Base-by-base conservation (phyloP, 2,329 filamentous ascomycete species). In the Sporothrix sp. region DNA sequence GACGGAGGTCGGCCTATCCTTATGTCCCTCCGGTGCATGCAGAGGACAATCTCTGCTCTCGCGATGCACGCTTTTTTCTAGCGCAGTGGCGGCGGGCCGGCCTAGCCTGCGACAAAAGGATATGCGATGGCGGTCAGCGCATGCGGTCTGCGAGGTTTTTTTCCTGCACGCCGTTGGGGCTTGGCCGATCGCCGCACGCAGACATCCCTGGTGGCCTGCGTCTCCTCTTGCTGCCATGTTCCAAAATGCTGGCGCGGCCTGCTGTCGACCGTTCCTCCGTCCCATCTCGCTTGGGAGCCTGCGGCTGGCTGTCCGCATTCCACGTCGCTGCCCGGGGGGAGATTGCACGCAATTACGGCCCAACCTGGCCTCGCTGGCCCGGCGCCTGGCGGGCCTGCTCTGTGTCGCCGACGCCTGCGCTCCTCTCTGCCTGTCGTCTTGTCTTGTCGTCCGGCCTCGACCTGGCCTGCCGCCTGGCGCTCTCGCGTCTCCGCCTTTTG, bases 51-150 rank as follows among this genome's bases (percentile, higher is more conserved):
- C 14, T 45, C 20, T 45, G 43, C 20, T 45, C 30, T 45, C 30
- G 30, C 28, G 43, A 45, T 45, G 43, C 43, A 45, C 43, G 28
- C 43, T 45, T 35, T 42, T 36, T 25, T 20, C 43, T 45, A 45
- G 43, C 43, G 43, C 43, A 45, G 30, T 45, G 43, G 43, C 43
- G 30, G 42, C 42, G 42, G 42, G 18, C 20, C 30, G n/a, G 20
- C 42, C 30, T 33, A 45, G 30, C 27, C 27, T 44, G 27, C 16
- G 40, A 44, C 42, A 35, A 16, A 35, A 25, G n/a, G 35, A 45
- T 16, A 18, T 36, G 43, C 30, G 30, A 35, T 14, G 20, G 43
- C 30, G 33, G 30, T 45, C 43, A 11, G 10, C 28, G 43, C 21
- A 23, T 30, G 33, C 33, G 30, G 43, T 20, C n/a, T 23, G n/a